These are phyloP conservation scores for Uncinocarpus reesii DNA, from an alignment of 2,329 filamentous ascomycete species.

Conservation along the genomic window DNA sequence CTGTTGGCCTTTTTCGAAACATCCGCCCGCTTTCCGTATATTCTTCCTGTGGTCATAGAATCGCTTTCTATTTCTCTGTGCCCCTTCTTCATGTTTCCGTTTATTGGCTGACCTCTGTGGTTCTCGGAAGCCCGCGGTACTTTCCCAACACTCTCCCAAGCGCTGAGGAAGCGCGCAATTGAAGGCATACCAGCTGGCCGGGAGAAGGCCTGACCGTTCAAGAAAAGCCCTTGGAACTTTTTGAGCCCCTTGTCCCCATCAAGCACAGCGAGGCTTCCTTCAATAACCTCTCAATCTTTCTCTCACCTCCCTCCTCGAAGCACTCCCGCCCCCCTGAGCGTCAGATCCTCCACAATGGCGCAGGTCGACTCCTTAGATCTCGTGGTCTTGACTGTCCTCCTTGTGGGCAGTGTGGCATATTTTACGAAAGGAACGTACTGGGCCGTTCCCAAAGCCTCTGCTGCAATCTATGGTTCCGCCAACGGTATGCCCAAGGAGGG, in stretches of 20 bases:
- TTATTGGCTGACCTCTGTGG: neutral
- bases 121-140: neutral
- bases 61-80: too few relatives aligned
- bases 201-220: too few relatives aligned
- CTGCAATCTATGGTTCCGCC: conserved; percentile 55
- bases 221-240: too few relatives aligned
- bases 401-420: conserved; percentile 83
- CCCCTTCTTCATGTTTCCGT: conserved; percentile 1
- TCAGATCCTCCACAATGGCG: conserved; percentile 54
- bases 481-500: conserved; percentile 58
- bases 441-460: conserved; percentile 80
- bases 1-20: neutral
- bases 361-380: conserved; percentile 94
- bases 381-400: conserved; percentile 73
- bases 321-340: neutral
- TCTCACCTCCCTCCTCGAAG: neutral
- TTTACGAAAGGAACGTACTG: conserved; percentile 96
- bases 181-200: neutral
- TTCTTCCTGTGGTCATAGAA: too few relatives aligned
- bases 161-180: neutral
- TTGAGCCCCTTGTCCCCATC: too few relatives aligned
- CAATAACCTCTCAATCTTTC: neutral
- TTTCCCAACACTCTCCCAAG: neutral
- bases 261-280: neutral
- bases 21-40: neutral